Evolutionary conservation across 1,139 yeast species (phyloP).

Genomic region (Taphrina pruni): DNA sequence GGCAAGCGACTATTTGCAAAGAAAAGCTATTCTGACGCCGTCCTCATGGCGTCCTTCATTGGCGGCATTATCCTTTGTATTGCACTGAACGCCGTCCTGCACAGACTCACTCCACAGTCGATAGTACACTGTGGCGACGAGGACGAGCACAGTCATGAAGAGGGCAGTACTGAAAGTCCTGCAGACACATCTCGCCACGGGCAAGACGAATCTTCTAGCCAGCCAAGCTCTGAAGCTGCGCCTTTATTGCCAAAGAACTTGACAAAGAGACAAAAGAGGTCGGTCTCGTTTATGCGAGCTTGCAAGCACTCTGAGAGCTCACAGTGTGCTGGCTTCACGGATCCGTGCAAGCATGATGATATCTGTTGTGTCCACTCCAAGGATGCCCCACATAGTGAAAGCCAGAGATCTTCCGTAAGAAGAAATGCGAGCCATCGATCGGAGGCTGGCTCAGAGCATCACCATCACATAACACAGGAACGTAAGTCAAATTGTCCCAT

Average conservation of each 20-base stretch:
- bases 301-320: constrained; percentile 22
- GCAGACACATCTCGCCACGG: neutral
- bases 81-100: constrained; percentile 62
- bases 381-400: constrained; percentile 3
- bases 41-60: constrained; percentile 50
- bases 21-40: neutral
- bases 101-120: constrained; percentile 48
- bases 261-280: constrained; percentile 14
- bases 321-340: constrained; percentile 34
- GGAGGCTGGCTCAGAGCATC: constrained; percentile 62
- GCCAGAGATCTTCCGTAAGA: neutral
- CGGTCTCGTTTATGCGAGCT: constrained; percentile 10
- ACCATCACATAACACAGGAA: constrained; percentile 58
- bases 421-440: neutral
- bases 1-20: constrained; percentile 47
- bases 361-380: constrained; percentile 18
- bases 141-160: constrained; percentile 4
- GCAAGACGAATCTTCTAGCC: constrained; percentile 10
- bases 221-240: constrained; percentile 3
- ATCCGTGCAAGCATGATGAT: constrained; percentile 22
- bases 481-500: constrained; percentile 1
- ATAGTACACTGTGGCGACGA: constrained; percentile 40
- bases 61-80: constrained; percentile 63
- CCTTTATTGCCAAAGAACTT: constrained; percentile 3
- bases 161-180: neutral